Evolutionary conservation across 352 stramenopile species (phyloP).

Genomic region (Phytophthora pluvialis): DNA sequence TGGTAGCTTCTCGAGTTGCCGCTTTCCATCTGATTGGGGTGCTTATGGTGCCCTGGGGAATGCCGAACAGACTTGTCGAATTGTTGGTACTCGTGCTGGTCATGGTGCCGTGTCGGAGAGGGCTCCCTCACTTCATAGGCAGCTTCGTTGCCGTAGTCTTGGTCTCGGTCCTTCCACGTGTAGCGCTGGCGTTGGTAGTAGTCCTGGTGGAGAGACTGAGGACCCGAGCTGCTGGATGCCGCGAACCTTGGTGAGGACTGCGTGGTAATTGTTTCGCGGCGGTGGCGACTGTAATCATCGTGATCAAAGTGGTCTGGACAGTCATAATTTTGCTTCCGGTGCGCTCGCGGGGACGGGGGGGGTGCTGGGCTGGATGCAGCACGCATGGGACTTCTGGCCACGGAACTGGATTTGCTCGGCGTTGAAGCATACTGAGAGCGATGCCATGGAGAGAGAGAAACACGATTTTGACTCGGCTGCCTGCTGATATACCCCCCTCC

Average conservation of each 20-base stretch:
- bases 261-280: constrained; percentile 8
- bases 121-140: constrained; percentile 11
- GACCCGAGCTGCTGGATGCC: constrained; percentile 7
- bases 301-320: constrained; percentile 14
- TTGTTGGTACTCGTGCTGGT: background rate
- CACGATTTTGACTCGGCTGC: constrained; percentile 10
- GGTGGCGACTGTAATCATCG: constrained; percentile 4
- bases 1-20: background rate
- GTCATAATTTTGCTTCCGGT: constrained; percentile 16
- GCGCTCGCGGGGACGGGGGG: constrained; percentile 1
- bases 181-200: constrained; percentile 13
- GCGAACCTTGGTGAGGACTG: constrained; percentile 6
- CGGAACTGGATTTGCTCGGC: constrained; percentile 10
- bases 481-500: constrained; percentile 16
- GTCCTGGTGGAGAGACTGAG: constrained; percentile 13
- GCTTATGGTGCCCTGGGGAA: background rate
- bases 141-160: constrained; percentile 10
- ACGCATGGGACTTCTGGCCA: constrained; percentile 15
- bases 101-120: constrained; percentile 14
- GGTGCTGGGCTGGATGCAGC: constrained; percentile 3
- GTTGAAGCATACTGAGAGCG: constrained; percentile 14
- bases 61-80: constrained; percentile 15
- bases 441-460: constrained; percentile 23
- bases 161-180: constrained; percentile 18
- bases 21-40: constrained; percentile 15